Percentiles rank a stretch among this genome's conserved stretches.
Evolutionary conservation across 2,329 filamentous ascomycete genomes (phyloP).

Genomic region (Paraphoma sp.): DNA sequence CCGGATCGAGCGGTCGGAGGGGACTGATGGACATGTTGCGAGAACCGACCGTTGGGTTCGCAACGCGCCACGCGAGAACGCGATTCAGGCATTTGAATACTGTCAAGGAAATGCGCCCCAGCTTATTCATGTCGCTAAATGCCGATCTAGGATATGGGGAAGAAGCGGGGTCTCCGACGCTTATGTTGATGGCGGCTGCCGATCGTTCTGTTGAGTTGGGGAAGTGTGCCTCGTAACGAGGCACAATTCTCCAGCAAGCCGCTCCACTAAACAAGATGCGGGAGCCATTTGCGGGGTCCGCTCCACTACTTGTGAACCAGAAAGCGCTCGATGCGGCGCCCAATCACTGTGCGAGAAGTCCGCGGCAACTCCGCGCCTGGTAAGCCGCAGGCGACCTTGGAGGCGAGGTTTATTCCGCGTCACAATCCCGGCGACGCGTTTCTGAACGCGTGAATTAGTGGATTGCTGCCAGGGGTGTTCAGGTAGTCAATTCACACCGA

Average conservation of each 20-base stretch:
- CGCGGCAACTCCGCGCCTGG: conserved; percentile 4
- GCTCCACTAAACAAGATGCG: not conserved
- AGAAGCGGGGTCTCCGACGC: conserved; percentile 16
- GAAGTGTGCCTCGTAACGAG: conserved; percentile 30
- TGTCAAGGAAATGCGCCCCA: not conserved
- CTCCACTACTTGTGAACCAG: not conserved
- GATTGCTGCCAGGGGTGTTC: not conserved
- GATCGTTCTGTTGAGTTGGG: conserved; percentile 2
- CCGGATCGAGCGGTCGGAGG: not conserved
- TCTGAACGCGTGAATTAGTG: no score
- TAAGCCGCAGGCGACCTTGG: not conserved
- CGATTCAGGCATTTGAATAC: conserved; percentile 1
- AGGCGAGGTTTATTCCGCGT: not conserved
- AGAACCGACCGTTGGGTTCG: not conserved
- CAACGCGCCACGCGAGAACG: not conserved
- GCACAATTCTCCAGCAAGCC: no score
- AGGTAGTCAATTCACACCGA: not conserved
- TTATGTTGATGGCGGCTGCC: not conserved
- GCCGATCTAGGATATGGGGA: conserved; percentile 3
- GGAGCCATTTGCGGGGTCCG: not conserved
- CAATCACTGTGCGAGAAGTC: conserved; percentile 6
- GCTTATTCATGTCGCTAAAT: not conserved
- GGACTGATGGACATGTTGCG: conserved; percentile 4
- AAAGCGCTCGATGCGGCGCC: conserved; percentile 10
- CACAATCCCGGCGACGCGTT: no score